phyloP scores from a whole-genome alignment of 306 rosid genomes.

The Gillenia trifoliata region DNA sequence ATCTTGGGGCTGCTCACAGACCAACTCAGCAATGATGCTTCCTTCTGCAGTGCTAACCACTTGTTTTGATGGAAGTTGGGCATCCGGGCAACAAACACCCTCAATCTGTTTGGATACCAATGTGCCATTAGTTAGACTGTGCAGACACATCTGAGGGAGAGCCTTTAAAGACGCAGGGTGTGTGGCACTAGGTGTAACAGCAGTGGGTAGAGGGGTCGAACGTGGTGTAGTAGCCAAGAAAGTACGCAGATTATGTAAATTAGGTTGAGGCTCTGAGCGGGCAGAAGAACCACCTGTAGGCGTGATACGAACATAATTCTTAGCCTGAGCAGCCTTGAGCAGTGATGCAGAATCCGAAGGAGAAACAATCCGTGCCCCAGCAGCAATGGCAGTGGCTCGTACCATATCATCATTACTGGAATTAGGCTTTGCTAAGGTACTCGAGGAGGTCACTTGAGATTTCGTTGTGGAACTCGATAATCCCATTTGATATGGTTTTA shows the following conservation, averaged over 20 bases:
- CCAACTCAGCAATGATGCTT: no score
- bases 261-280: slow-evolving; percentile 39
- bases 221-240: slow-evolving; percentile 15
- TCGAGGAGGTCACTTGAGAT: slow-evolving; percentile 35
- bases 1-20: slow-evolving; percentile 9
- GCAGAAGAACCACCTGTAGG: slow-evolving; percentile 35
- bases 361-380: slow-evolving; percentile 61
- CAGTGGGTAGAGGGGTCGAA: slow-evolving; percentile 14
- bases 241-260: no score
- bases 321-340: slow-evolving; percentile 47
- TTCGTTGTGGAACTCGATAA: slow-evolving; percentile 36
- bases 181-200: slow-evolving; percentile 13
- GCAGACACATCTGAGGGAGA: slow-evolving; percentile 16
- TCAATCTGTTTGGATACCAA: slow-evolving; percentile 27
- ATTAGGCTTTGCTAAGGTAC: slow-evolving; percentile 34
- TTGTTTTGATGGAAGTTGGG: no score
- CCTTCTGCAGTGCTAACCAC: no score
- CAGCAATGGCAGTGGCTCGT: slow-evolving; percentile 55
- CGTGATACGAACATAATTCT: slow-evolving; percentile 35
- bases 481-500: slow-evolving; percentile 24
- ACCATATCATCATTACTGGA: slow-evolving; percentile 30
- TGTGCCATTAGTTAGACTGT: slow-evolving; percentile 5
- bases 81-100: slow-evolving; percentile 18
- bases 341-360: slow-evolving; percentile 45
- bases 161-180: slow-evolving; percentile 21